Evolutionary conservation across 305 asterid species (phyloP).

Genomic region (Ajuga reptans): DNA sequence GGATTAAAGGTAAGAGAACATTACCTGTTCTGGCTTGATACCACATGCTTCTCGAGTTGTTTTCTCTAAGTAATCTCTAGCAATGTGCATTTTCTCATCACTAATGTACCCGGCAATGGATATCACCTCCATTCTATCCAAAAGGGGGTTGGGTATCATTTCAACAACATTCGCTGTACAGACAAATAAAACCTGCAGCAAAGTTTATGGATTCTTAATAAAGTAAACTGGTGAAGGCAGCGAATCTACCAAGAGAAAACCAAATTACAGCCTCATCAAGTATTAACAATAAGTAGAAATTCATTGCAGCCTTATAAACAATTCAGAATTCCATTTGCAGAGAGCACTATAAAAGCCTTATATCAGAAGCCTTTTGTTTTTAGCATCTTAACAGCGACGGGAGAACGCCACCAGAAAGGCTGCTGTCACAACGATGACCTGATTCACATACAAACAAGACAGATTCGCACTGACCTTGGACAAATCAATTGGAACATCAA

Average conservation of each 20-base stretch:
- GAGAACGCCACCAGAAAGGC: background rate
- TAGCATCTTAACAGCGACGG: background rate
- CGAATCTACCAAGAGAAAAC: constrained; percentile 6
- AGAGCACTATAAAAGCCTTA: background rate
- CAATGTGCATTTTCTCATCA: constrained; percentile 97
- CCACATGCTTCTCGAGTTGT: constrained; percentile 88
- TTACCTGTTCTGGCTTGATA: constrained; percentile 86
- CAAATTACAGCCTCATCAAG: constrained; percentile 9
- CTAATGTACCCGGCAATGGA: constrained; percentile 93
- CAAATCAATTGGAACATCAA: constrained; percentile 92
- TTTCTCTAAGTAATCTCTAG: constrained; percentile 92
- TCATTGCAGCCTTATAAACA: background rate
- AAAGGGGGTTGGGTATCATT: constrained; percentile 79
- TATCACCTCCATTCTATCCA: constrained; percentile 98
- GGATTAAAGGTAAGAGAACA: constrained; percentile 7
- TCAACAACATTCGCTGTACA: constrained; percentile 94
- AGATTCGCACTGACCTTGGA: constrained; percentile 69
- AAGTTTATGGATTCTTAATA: constrained; percentile 10
- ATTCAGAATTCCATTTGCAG: background rate
- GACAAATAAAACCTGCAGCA: constrained; percentile 79
- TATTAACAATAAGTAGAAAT: background rate
- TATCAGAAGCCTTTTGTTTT: background rate
- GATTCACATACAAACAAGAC: background rate
- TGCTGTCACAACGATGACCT: background rate
- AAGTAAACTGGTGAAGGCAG: background rate